phyloP scores from a whole-genome alignment of 164 flowering plant genomes.

The Vitis labrusca region DNA sequence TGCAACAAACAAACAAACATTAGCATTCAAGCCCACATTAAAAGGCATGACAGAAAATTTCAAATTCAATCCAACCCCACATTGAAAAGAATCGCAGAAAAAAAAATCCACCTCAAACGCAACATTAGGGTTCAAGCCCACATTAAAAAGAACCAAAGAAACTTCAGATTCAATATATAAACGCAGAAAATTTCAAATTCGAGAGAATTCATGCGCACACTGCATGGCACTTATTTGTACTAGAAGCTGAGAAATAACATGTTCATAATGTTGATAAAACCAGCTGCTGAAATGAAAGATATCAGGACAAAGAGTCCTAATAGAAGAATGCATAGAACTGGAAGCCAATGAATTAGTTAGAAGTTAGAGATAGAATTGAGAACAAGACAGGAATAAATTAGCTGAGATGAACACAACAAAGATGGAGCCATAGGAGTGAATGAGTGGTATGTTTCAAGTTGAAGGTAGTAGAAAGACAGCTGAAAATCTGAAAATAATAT shows the following conservation, averaged over 20 bases:
- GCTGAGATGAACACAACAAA: neutral
- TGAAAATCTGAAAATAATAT: neutral
- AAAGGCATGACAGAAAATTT: neutral
- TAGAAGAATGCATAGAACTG: too few relatives aligned
- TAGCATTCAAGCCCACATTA: neutral
- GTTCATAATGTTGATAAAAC: too few relatives aligned
- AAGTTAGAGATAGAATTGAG: neutral
- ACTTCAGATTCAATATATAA: too few relatives aligned
- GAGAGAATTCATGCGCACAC: too few relatives aligned
- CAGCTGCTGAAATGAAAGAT: too few relatives aligned
- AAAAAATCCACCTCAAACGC: neutral
- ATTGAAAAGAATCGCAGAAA: neutral
- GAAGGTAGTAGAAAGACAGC: neutral
- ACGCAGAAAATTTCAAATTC: too few relatives aligned
- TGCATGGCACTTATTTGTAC: too few relatives aligned
- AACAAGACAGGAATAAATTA: neutral
- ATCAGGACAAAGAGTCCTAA: too few relatives aligned
- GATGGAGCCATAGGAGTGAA: neutral
- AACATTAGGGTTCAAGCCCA: too few relatives aligned
- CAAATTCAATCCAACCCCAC: neutral
- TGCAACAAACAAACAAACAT: constrained; percentile 28
- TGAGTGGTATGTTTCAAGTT: neutral
- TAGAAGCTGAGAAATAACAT: too few relatives aligned
- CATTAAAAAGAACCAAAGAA: too few relatives aligned
- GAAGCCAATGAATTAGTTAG: neutral